Conservation (phyloP, 148 eudicot genomes). For the Simmondsia chinensis region DNA sequence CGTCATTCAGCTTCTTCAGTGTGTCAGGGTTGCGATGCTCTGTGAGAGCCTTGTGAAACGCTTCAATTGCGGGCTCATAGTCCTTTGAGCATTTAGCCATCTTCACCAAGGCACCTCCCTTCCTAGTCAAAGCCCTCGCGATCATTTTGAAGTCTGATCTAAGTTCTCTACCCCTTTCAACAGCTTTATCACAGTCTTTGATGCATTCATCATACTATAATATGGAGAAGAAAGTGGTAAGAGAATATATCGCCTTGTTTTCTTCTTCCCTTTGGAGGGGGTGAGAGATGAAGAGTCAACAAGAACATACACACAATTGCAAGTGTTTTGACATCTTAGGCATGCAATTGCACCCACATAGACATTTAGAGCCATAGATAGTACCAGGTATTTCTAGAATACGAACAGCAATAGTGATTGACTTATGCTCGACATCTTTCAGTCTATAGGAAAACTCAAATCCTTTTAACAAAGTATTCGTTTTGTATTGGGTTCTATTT, state of each 20-base stretch:
- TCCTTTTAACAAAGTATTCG: no score
- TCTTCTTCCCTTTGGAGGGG: no score
- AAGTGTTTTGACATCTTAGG: no score
- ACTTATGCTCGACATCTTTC: no score
- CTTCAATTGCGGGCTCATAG: conserved; percentile 82
- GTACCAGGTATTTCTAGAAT: no score
- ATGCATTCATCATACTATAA: conserved; percentile 83
- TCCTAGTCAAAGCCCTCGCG: conserved; percentile 90
- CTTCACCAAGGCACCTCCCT: conserved; percentile 85
- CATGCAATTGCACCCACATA: no score
- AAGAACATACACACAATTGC: no score
- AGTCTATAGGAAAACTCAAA: no score
- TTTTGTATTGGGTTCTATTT: no score
- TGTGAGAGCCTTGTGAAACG: conserved; percentile 85
- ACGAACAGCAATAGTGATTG: no score
- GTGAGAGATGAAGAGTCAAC: no score
- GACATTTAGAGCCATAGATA: no score
- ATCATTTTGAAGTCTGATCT: conserved; percentile 92
- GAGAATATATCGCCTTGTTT: conserved; percentile 2
- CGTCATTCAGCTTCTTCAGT: conserved; percentile 83
- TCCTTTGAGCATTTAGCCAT: conserved; percentile 77
- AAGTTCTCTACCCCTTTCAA: conserved; percentile 93
- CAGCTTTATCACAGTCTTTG: conserved; percentile 89
- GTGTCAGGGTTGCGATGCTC: conserved; percentile 98
- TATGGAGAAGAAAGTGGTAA: background rate